These are phyloP conservation scores for Mycosarcoma mackinlayi DNA, from an alignment of 1,284 basidiomycete genomes.

Conservation along the genomic window DNA sequence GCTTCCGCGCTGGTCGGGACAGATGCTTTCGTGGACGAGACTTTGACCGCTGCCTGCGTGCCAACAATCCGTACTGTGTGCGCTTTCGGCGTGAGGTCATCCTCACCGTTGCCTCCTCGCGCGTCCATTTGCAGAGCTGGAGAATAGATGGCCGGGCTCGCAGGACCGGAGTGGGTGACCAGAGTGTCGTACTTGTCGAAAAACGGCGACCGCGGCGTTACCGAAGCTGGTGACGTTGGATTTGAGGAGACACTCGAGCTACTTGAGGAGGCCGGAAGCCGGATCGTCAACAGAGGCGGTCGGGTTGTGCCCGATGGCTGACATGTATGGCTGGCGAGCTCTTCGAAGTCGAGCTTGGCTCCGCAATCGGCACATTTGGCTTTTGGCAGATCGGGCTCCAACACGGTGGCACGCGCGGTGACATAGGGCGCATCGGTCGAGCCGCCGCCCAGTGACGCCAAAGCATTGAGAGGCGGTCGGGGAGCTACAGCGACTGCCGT, in stretches of 20 bases:
- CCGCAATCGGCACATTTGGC: slow-evolving; percentile 61
- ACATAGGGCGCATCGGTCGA: slow-evolving; percentile 14
- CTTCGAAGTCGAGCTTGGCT: slow-evolving; percentile 51
- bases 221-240: slow-evolving; percentile 12
- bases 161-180: slow-evolving; percentile 21
- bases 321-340: slow-evolving; percentile 51
- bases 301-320: slow-evolving; percentile 12
- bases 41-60: slow-evolving; percentile 22
- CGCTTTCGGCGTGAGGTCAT: slow-evolving; percentile 39
- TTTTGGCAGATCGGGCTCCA: slow-evolving; percentile 48
- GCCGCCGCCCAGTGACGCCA: slow-evolving; percentile 10
- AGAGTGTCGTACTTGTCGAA: slow-evolving; percentile 47
- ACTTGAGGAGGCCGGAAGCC: slow-evolving; percentile 20
- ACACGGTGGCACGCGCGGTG: slow-evolving; percentile 41
- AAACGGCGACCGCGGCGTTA: slow-evolving; percentile 44
- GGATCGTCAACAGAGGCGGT: slow-evolving; percentile 32
- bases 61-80: slow-evolving; percentile 34
- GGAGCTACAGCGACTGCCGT: not conserved
- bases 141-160: slow-evolving; percentile 31
- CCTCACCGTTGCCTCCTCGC: not conserved
- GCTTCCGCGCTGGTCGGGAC: not conserved
- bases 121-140: not conserved
- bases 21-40: slow-evolving; percentile 16
- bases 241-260: slow-evolving; percentile 17
- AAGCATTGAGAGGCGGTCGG: slow-evolving; percentile 16